phyloP scores from a whole-genome alignment of 495 filamentous ascomycete genomes.

The Penicillium parvum region DNA sequence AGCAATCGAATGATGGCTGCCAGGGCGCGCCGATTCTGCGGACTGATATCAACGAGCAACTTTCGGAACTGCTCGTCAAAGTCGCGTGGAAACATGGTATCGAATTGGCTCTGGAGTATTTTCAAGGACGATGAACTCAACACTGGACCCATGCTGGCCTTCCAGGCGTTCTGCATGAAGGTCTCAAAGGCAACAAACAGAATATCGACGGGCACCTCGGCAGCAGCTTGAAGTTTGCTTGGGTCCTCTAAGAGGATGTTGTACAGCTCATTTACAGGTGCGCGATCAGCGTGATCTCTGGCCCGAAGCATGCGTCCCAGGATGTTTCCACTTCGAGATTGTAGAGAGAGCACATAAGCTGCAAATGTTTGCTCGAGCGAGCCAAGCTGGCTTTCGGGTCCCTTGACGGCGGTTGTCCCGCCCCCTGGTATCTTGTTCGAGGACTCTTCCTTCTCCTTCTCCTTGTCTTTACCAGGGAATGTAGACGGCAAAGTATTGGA shows the following conservation, averaged over 20 bases:
- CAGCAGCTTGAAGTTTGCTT: slow-evolving; percentile 63
- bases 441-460: slow-evolving; percentile 26
- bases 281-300: slow-evolving; percentile 67
- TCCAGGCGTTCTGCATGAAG: slow-evolving; percentile 86
- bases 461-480: slow-evolving; percentile 31
- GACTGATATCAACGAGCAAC: slow-evolving; percentile 73
- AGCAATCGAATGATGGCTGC: slow-evolving; percentile 79
- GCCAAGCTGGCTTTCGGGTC: slow-evolving; percentile 49
- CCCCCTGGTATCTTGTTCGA: slow-evolving; percentile 35
- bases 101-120: slow-evolving; percentile 67
- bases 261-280: slow-evolving; percentile 85
- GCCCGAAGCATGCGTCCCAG: slow-evolving; percentile 69
- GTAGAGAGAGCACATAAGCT: slow-evolving; percentile 76
- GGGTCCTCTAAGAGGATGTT: slow-evolving; percentile 80
- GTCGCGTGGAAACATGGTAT: slow-evolving; percentile 65
- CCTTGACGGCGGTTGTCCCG: slow-evolving; percentile 15
- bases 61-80: slow-evolving; percentile 83
- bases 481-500: slow-evolving; percentile 40
- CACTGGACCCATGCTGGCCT: slow-evolving; percentile 78
- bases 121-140: slow-evolving; percentile 61
- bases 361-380: slow-evolving; percentile 82
- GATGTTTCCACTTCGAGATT: slow-evolving; percentile 78
- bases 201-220: slow-evolving; percentile 78
- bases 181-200: slow-evolving; percentile 93
- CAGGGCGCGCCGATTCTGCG: slow-evolving; percentile 88